Base-by-base conservation (phyloP, 176 grass and related monocot species). In the Raddia guianensis region DNA sequence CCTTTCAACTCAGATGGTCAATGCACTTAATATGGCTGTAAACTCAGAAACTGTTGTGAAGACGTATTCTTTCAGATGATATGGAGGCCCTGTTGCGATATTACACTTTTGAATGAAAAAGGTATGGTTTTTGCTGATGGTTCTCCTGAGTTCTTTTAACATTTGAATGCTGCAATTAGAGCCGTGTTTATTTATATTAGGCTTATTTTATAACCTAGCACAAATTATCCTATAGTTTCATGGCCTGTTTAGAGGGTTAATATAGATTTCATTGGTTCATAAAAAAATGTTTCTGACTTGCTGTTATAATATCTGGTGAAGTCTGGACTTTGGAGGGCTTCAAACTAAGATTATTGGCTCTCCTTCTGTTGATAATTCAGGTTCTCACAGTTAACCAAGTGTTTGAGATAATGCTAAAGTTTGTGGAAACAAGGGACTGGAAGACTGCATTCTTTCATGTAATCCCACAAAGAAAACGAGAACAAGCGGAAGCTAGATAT, bases 371-470 rank as follows among this genome's bases (percentile, higher is more conserved):
- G 45, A 66, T 51, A 9, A 54, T 63, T 61, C 84, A 95, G 96
- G 92, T 98, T 71, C 90, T 98, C 64, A 98, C 92, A 70, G 96
- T 98, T 52, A 98, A 98, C 63, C 96, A 95, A 86, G 96, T 95
- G 12, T 95, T 91, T 16, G 96, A 95, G 81, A 98, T 98, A 91
- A 88, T 98, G 82, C 86, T 95, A 6, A 95, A 95, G 82, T 98
- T 93, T 68, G 70, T 89, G 59, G 96, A 98, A 90, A 91, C 92
- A 79, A 91, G 48, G 82, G 96, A 95, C 51, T 95, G 92, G 96
- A 95, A 93, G 83, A 87, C 88, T 8, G 90, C 96, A 60, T 98
- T 98, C 85, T 93, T 95, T 82, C 87, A 93, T 77, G 91, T 87
- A 59, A 97, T 93, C 74, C 94, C 94, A 47, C 94, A 83, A 16